Percentiles rank a stretch among this genome's conserved stretches.
These are phyloP conservation scores for Moniliella sp. DNA, from an alignment of 1,284 basidiomycete genomes.

Conservation along the genomic window DNA sequence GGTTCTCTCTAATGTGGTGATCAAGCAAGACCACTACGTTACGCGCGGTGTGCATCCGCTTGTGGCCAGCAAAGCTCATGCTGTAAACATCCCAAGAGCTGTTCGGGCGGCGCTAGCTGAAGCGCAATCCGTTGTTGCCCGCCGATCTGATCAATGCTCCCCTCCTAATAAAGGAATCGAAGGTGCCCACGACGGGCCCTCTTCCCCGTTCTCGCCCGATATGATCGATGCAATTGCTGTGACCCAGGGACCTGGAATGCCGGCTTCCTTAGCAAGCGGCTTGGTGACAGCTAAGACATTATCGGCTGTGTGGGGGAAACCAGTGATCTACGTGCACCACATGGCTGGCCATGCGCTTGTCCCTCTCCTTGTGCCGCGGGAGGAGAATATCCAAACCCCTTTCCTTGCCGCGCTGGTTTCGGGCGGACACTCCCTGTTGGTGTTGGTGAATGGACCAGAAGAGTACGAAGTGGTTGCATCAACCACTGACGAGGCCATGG, in stretches of 20 bases:
- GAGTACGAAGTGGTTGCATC: constrained; percentile 17
- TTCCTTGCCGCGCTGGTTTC: constrained; percentile 27
- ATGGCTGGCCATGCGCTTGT: constrained; percentile 15
- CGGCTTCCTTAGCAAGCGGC: constrained; percentile 16
- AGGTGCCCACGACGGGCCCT: too few species aligned
- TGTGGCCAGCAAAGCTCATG: constrained; percentile 15
- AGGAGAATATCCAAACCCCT: constrained; percentile 8
- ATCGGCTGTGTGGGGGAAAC: constrained; percentile 11
- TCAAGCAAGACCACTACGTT: constrained; percentile 20
- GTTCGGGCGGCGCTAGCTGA: constrained; percentile 10
- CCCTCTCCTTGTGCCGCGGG: not conserved
- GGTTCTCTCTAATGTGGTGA: constrained; percentile 17
- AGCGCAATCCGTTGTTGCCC: too few species aligned
- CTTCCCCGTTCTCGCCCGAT: not conserved
- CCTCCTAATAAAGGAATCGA: too few species aligned
- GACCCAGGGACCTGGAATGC: constrained; percentile 28
- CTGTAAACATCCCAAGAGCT: constrained; percentile 12
- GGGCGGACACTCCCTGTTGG: constrained; percentile 28
- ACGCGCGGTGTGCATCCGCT: constrained; percentile 25
- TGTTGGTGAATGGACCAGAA: constrained; percentile 9
- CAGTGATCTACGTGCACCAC: constrained; percentile 26
- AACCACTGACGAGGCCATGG: constrained; percentile 25
- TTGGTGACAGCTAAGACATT: constrained; percentile 20
- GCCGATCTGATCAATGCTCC: too few species aligned
- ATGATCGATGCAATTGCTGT: constrained; percentile 28